Percentiles rank a stretch among this genome's conserved stretches.
Evolutionary conservation across 2,329 filamentous ascomycete genomes (phyloP).

Genomic region (Pseudocercospora eumusae): DNA sequence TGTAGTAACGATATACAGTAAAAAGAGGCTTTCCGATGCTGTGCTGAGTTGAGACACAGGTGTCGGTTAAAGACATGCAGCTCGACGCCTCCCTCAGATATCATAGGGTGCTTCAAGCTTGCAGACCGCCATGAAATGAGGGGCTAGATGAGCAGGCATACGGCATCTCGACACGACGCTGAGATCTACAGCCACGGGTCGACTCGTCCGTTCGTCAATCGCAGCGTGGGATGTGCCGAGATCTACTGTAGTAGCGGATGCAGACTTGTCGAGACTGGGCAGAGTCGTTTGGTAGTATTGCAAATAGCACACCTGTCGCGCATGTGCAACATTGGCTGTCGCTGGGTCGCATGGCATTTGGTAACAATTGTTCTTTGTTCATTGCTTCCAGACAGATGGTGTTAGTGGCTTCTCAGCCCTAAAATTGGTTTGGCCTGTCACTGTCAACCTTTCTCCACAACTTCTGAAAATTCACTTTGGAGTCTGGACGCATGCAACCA

Average conservation of each 20-base stretch:
- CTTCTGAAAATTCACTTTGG: not conserved
- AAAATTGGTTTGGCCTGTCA: not conserved
- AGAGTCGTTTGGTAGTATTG: too few species aligned
- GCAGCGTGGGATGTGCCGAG: not conserved
- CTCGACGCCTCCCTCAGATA: not conserved
- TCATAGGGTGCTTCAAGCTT: not conserved
- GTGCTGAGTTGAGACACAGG: not conserved
- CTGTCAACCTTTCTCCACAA: not conserved
- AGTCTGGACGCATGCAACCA: not conserved
- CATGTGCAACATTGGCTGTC: not conserved
- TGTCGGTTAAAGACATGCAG: not conserved
- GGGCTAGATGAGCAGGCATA: not conserved
- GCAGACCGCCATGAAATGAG: slow-evolving; percentile 2
- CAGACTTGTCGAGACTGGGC: not conserved
- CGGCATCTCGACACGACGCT: not conserved
- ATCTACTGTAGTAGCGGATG: not conserved
- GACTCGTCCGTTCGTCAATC: not conserved
- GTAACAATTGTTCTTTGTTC: slow-evolving; percentile 2
- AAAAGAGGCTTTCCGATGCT: not conserved
- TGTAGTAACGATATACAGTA: not conserved
- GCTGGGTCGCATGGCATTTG: not conserved
- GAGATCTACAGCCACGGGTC: not conserved
- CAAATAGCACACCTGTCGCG: not conserved
- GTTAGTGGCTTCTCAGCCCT: slow-evolving; percentile 6
- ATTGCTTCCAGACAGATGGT: not conserved